phyloP scores from a whole-genome alignment of 805 yeast species.

The Starmerella davenportii region DNA sequence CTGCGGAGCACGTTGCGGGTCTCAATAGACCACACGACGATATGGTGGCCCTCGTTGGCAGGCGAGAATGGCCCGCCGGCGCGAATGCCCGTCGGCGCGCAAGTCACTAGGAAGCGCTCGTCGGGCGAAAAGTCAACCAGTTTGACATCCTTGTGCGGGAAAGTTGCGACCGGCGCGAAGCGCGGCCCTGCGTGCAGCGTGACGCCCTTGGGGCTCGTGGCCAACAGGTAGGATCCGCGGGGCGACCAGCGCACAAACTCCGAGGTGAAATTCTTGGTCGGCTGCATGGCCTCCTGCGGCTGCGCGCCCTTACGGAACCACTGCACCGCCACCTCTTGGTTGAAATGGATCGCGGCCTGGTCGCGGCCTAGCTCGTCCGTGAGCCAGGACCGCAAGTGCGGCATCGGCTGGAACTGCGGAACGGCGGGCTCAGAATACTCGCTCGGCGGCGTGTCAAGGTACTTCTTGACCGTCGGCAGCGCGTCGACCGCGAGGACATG shows the following conservation, averaged over 20 bases:
- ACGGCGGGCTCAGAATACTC: constrained; percentile 50
- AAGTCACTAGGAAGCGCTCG: constrained; percentile 76
- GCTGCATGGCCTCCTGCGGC: constrained; percentile 53
- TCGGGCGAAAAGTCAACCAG: constrained; percentile 82
- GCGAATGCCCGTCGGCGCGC: constrained; percentile 72
- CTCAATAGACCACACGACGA: constrained; percentile 79
- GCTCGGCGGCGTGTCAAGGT: constrained; percentile 36
- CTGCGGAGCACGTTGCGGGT: constrained; percentile 75
- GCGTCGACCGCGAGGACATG: constrained; percentile 77
- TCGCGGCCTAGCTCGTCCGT: constrained; percentile 79
- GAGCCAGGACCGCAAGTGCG: constrained; percentile 79
- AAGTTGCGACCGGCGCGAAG: constrained; percentile 56
- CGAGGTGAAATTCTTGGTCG: constrained; percentile 72
- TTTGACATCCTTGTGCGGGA: constrained; percentile 76
- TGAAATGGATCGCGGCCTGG: constrained; percentile 65
- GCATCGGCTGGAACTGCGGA: constrained; percentile 56
- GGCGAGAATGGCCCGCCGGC: constrained; percentile 65
- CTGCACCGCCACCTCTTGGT: constrained; percentile 63
- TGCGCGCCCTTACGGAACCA: constrained; percentile 63
- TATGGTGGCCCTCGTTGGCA: constrained; percentile 79
- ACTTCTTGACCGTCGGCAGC: constrained; percentile 27
- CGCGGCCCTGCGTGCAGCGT: constrained; percentile 89
- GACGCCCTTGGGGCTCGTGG: constrained; percentile 86
- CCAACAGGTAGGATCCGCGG: constrained; percentile 70
- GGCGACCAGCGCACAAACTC: constrained; percentile 83